A percentile compares a stretch with the other conserved stretches of the same genome.
Conservation (phyloP, 2,329 filamentous ascomycete species). For the Ophiostoma ulmi region DNA sequence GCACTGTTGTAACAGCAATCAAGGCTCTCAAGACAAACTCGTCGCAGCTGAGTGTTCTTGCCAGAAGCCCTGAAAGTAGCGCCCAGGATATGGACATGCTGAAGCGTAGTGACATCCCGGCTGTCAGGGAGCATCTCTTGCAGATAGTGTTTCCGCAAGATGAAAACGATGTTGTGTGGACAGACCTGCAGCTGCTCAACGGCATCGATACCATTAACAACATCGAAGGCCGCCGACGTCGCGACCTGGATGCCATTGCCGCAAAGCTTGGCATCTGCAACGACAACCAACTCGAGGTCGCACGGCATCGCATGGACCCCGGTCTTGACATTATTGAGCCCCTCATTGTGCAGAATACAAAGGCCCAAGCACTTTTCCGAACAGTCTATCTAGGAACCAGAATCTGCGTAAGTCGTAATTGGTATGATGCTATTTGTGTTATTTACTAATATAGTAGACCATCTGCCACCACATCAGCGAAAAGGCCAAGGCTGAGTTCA, state of each 20-base stretch:
- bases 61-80: neutral
- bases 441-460: conserved; percentile 12
- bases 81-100: conserved; percentile 17
- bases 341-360: conserved; percentile 21
- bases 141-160: conserved; percentile 18
- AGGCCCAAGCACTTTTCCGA: conserved; percentile 24
- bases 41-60: conserved; percentile 16
- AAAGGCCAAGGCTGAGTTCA: conserved; percentile 12
- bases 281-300: conserved; percentile 18
- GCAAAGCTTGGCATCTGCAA: conserved; percentile 19
- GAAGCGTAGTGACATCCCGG: neutral
- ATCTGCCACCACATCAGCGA: conserved; percentile 25
- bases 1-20: conserved; percentile 23
- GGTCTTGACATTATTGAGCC: conserved; percentile 19
- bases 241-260: conserved; percentile 23
- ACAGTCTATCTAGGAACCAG: conserved; percentile 25
- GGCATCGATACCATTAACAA: conserved; percentile 24
- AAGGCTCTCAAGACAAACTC: conserved; percentile 21
- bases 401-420: conserved; percentile 23
- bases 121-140: conserved; percentile 13
- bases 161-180: conserved; percentile 24
- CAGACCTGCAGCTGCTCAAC: conserved; percentile 17
- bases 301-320: conserved; percentile 20
- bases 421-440: neutral
- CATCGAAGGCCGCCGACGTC: conserved; percentile 24